These are phyloP conservation scores for Oidiodendron maius DNA, from an alignment of 495 filamentous ascomycete genomes.

Conservation along the genomic window DNA sequence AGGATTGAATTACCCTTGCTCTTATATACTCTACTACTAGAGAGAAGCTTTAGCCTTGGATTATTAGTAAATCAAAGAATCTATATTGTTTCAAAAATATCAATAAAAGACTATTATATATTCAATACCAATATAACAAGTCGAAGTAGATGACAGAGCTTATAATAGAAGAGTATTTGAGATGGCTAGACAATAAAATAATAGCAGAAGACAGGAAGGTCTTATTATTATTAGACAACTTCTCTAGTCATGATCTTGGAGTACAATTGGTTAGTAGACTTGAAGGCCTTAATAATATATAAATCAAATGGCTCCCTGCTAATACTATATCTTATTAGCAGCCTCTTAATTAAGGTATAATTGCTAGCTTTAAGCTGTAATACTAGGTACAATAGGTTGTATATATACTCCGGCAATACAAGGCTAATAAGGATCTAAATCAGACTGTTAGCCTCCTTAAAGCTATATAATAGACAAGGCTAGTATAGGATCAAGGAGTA, in stretches of 20 bases:
- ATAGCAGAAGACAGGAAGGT: constrained; percentile 19
- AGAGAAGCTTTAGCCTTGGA: constrained; percentile 6
- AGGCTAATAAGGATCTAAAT: constrained; percentile 2
- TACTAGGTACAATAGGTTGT: constrained; percentile 23
- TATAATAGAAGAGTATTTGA: background rate
- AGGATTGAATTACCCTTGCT: constrained; percentile 17
- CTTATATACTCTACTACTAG: background rate
- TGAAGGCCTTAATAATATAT: constrained; percentile 10
- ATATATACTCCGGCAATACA: constrained; percentile 7
- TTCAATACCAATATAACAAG: constrained; percentile 19
- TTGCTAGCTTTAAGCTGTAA: constrained; percentile 24
- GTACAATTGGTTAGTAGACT: constrained; percentile 8
- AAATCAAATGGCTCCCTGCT: constrained; percentile 25
- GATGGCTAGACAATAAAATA: constrained; percentile 18
- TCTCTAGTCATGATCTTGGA: constrained; percentile 23
- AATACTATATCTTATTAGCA: constrained; percentile 25
- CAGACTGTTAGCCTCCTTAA: constrained; percentile 3
- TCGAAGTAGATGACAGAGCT: constrained; percentile 23
- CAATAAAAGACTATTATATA: background rate
- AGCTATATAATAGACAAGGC: constrained; percentile 4
- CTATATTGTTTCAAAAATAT: too few species aligned
- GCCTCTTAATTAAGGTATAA: constrained; percentile 29
- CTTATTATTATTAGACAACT: constrained; percentile 28
- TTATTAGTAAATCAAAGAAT: constrained; percentile 25
- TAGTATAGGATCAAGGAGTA: background rate